Evolutionary conservation across 768 basidiomycete species (phyloP).

Genomic region (Agaricus subrufescens): DNA sequence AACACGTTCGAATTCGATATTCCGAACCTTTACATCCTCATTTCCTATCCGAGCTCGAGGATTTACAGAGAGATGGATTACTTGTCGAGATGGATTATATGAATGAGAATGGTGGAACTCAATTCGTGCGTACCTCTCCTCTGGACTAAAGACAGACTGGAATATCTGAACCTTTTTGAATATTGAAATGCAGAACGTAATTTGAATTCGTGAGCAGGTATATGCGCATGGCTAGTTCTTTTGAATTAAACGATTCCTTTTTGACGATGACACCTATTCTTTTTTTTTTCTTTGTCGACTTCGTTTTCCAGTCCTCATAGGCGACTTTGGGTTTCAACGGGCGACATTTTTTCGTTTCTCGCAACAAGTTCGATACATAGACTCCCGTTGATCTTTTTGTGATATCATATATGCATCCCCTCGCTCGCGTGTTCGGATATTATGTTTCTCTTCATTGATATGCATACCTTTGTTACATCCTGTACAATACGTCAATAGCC

Average conservation of each 20-base stretch:
- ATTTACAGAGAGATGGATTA: slow-evolving; percentile 9
- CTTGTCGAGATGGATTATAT: slow-evolving; percentile 11
- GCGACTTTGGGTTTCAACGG: not conserved
- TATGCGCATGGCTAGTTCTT: too few species aligned
- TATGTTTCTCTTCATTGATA: not conserved
- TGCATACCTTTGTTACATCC: slow-evolving; percentile 4
- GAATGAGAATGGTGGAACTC: slow-evolving; percentile 3
- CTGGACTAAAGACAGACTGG: not conserved
- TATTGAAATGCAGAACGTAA: not conserved
- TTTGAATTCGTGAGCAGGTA: not conserved
- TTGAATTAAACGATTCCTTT: too few species aligned
- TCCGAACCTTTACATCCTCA: slow-evolving; percentile 5
- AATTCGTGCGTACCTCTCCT: slow-evolving; percentile 5
- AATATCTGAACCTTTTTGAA: not conserved
- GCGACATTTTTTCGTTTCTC: too few species aligned
- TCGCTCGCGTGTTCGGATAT: not conserved
- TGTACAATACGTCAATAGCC: slow-evolving; percentile 2
- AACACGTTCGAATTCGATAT: slow-evolving; percentile 9
- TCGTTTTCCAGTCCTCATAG: not conserved
- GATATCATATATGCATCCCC: not conserved
- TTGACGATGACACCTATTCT: not conserved
- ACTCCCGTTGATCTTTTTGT: not conserved
- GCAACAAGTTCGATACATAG: not conserved
- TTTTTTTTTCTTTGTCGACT: not conserved
- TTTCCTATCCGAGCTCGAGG: slow-evolving; percentile 6